A percentile compares a stretch with the other conserved stretches of the same genome.
These are phyloP conservation scores for Phialemonium atrogriseum DNA, from an alignment of 2,329 filamentous ascomycete species.

Conservation along the genomic window DNA sequence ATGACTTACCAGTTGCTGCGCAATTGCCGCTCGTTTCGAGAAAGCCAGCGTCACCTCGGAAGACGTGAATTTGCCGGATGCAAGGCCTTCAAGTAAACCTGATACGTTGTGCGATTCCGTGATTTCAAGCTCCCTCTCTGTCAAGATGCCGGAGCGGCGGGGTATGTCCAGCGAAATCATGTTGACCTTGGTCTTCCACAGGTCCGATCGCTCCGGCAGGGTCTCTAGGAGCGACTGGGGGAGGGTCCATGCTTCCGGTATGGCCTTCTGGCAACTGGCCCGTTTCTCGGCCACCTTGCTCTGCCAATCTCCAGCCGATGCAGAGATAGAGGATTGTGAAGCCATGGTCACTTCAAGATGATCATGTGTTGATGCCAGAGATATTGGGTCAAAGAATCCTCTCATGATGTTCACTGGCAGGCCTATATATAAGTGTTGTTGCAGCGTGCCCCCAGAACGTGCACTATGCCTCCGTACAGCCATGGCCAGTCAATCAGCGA, in stretches of 20 bases:
- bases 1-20: neutral
- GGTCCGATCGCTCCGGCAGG: neutral
- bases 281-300: slow-evolving; percentile 1
- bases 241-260: neutral
- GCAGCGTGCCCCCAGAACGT: no score
- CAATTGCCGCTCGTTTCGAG: slow-evolving; percentile 1
- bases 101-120: neutral
- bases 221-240: neutral
- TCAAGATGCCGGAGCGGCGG: neutral
- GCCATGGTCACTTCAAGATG: no score
- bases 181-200: neutral
- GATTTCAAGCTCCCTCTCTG: neutral
- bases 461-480: no score
- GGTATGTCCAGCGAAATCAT: neutral
- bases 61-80: neutral
- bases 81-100: neutral
- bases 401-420: no score
- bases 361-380: no score
- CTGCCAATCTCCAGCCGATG: neutral
- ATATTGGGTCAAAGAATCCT: no score
- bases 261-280: neutral
- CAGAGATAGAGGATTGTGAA: neutral
- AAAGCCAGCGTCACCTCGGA: neutral
- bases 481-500: no score
- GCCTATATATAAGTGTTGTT: no score